These are phyloP conservation scores for Russula foetens DNA, from an alignment of 768 basidiomycete genomes.

Conservation along the genomic window DNA sequence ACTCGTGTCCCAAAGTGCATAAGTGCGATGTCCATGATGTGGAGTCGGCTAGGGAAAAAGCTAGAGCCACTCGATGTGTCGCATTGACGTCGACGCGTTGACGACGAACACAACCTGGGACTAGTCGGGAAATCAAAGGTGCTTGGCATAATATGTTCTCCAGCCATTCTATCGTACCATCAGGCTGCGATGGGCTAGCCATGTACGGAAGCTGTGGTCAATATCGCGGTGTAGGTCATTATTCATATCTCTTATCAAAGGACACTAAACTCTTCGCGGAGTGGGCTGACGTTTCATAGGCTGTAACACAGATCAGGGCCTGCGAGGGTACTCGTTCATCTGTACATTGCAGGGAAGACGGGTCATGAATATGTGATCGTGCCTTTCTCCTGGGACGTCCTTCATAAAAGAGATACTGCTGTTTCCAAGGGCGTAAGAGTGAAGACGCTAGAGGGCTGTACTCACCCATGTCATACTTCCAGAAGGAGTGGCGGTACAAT, in stretches of 20 bases:
- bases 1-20: not conserved
- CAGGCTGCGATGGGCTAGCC: not conserved
- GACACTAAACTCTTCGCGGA: not conserved
- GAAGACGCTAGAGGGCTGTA: not conserved
- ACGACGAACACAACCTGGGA: not conserved
- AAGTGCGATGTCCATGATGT: not conserved
- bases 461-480: not conserved
- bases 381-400: not conserved
- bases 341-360: not conserved
- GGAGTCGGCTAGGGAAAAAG: not conserved
- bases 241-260: not conserved
- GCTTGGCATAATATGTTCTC: not conserved
- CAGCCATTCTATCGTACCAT: not conserved
- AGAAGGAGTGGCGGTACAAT: not conserved
- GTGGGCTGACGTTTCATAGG: not conserved
- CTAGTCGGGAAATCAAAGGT: not conserved
- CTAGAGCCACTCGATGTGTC: not conserved
- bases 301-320: not conserved
- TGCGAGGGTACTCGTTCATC: not conserved
- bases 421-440: not conserved
- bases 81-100: not conserved
- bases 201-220: not conserved
- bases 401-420: not conserved
- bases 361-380: not conserved
- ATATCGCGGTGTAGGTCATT: not conserved